A percentile compares a stretch with the other conserved stretches of the same genome.
These are phyloP conservation scores for Cajanus cajan DNA, from an alignment of 306 rosid species.

Conservation along the genomic window DNA sequence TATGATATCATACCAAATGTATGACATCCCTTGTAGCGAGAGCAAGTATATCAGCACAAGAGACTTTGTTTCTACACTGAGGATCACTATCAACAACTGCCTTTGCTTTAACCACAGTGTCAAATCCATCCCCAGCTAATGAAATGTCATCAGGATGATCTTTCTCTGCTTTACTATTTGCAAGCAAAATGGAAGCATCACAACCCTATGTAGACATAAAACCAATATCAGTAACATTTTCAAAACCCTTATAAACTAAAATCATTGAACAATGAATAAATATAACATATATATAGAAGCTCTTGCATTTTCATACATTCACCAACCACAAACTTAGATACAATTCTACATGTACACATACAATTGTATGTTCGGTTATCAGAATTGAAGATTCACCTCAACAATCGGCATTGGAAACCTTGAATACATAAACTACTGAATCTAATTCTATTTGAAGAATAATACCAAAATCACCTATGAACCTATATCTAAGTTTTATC, in stretches of 20 bases:
- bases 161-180: conserved; percentile 54
- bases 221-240: not conserved
- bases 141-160: conserved; percentile 57
- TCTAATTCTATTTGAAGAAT: not conserved
- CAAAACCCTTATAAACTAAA: not conserved
- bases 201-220: conserved; percentile 53
- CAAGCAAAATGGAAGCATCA: conserved; percentile 68
- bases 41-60: conserved; percentile 85
- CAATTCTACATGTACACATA: too few relatives aligned
- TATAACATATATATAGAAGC: not conserved
- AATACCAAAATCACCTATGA: not conserved
- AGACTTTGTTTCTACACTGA: conserved; percentile 62
- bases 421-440: not conserved
- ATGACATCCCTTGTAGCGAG: conserved; percentile 78
- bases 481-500: not conserved
- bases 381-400: not conserved
- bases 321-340: not conserved
- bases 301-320: not conserved
- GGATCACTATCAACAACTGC: conserved; percentile 59
- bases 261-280: not conserved
- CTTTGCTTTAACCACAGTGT: conserved; percentile 72
- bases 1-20: conserved; percentile 42
- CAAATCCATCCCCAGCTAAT: conserved; percentile 78
- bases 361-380: too few relatives aligned
- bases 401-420: not conserved